Base-by-base conservation (phyloP, 139 green algal genomes). In the Coelastrella sp. region DNA sequence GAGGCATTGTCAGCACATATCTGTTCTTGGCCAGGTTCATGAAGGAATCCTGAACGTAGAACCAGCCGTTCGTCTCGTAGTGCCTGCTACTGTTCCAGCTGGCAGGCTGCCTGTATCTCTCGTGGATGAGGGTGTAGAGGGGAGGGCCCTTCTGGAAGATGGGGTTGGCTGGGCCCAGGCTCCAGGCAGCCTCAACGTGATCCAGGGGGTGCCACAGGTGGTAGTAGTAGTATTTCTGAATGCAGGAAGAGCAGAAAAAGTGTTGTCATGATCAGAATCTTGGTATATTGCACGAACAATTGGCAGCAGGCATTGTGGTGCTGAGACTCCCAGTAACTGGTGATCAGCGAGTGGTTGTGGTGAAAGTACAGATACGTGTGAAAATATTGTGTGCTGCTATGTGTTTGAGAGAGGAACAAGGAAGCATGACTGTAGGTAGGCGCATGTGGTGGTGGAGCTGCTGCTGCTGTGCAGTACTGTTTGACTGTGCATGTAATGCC, bases 151-250 rank as follows among this genome's bases (percentile, higher is more conserved):
- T 75, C 61, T 87, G 60, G 49, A 78, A n/a, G 7, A 58, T 20
- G 58, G 60, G 82, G 24, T 74, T 35, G 8, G 12, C 58, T 27
- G 83, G 83, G 27, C 83, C 83, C n/a, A 88, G 35, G 15, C 35
- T 57, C 83, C 83, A 88, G 35, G 66, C 85, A 17, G 85, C 20
- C 73, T 90, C 85, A 10, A 90, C 57, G 59, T 90, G 85, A 76
- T 90, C 85, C 19, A 90, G 72, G 49, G 85, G 85, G 60, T 90
- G 85, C 85, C 85, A 90, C 73, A 90, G 85, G 73, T 90, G 85
- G 85, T 90, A 90, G 73, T 84, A 90, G 73, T 90, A 84, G 85
- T 90, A 90, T 79, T 75, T 90, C 85, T 90, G 85, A 19, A 56
- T 7, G 25, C 19, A 78, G 19, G 27, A 27, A 84, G 12, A 6